Base-by-base conservation (phyloP, 2,329 filamentous ascomycete genomes). In the Coniochaeta sp. region DNA sequence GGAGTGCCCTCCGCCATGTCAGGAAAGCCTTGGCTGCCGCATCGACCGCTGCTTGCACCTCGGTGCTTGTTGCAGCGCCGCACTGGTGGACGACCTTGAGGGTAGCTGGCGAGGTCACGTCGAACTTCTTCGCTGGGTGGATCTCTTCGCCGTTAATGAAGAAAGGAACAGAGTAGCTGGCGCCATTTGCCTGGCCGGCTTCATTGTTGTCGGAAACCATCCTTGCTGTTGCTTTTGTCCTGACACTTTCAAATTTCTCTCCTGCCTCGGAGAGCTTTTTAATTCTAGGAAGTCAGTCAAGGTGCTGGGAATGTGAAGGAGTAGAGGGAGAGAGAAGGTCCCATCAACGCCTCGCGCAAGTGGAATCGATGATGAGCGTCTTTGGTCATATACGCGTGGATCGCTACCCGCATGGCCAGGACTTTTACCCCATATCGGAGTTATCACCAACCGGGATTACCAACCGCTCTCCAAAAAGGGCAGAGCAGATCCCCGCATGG, bases 11-110 rank as follows among this genome's bases (percentile, higher is more conserved):
- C 50, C 81, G 79, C 91, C 91, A 96, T 61, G 80, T 74, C 50
- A 81, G 81, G 72, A 90, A 88, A 1, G 91, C 90, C 16, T 78
- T 77, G n/a, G 85, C 77, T 0, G 90, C 89, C 6, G 78, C 73
- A 11, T 67, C 67, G 38, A 69, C 64, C 24, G 72, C 74, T 3
- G 66, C 65, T 54, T 62, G 55, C n/a, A 68, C 68, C 28, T 73
- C 68, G 17, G 64, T 60, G 31, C 68, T 66, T 16, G 65, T 61
- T 7, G 68, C 70, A 57, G 67, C 63, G 44, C 66, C 66, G 36
- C 66, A 67, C 47, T 65, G 58, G 62, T 72, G 70, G 9, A 69
- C 60, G 34, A 66, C 61, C 62, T 71, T 64, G 66, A 67, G 66
- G 8, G 70, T 69, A 19, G 64, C 68, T 9, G 72, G 70, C 43